Base-by-base conservation (phyloP, 306 rosid species). In the Medicago ruthenica region DNA sequence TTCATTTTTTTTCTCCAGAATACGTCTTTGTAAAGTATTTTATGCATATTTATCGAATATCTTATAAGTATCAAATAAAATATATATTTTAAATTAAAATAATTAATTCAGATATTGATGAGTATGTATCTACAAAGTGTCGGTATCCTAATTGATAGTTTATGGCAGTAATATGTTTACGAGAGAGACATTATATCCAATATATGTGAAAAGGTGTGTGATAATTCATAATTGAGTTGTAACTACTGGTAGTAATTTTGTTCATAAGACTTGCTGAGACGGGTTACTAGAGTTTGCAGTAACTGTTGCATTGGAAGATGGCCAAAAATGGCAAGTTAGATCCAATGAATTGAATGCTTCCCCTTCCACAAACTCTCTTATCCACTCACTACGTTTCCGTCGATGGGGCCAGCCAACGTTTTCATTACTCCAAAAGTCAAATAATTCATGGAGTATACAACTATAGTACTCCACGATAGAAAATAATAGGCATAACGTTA, bases 361-460 rank as follows among this genome's bases (percentile, higher is more conserved):
- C 41, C 21, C 51, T 65, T 40, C n/a, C 51, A 65, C 47, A 39
- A 17, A 65, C n/a, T 17, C 70, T 9, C 27, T 39, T 22, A 40
- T 65, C 48, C 22, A 63, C 69, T 63, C 69, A 37, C 69, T 62
- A 63, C 69, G 69, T 64, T 64, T 64, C 21, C 37, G 44, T 63
- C 39, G 0, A 34, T 34, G 37, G 40, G 65, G 18, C 14, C 68
- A 36, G 18, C 14, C 47, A 36, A 63, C 47, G 68, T 63, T 36
- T 60, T 24, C 7, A 21, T 53, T 9, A 21, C 3, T 11, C 63
- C 36, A 57, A 51, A 51, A 7, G 16, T 51, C 9, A 16, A 51
- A 57, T 57, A 57, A 21, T 57, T 57, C 36, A 57, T 11, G 15
- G 3, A 4, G 20, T 54, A 3, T n/a, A 50, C 9, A 50, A 50